These are phyloP conservation scores for Aspergillus bombycis DNA, from an alignment of 2,329 filamentous ascomycete species.

Conservation along the genomic window DNA sequence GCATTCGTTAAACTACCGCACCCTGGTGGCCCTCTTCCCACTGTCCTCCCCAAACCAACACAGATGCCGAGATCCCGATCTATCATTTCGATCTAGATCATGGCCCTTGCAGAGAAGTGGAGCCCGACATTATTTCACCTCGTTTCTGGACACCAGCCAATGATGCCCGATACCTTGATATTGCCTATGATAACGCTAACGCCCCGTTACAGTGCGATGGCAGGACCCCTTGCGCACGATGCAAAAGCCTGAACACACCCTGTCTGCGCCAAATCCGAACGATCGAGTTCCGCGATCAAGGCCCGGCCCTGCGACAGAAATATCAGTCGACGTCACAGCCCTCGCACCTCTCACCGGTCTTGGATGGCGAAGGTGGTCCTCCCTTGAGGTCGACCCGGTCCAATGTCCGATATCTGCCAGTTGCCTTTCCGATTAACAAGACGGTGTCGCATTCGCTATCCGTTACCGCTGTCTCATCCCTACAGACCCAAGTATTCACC, in stretches of 20 bases:
- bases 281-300: constrained; percentile 38
- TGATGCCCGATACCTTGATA: background rate
- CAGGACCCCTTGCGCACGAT: constrained; percentile 34
- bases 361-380: background rate
- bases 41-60: background rate
- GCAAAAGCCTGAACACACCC: constrained; percentile 29
- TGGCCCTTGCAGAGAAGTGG: constrained; percentile 4
- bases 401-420: constrained; percentile 5
- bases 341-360: background rate
- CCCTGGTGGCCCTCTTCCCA: constrained; percentile 1
- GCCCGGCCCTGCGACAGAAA: constrained; percentile 29
- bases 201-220: constrained; percentile 31
- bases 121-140: background rate
- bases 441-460: constrained; percentile 31
- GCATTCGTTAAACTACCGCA: background rate
- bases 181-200: background rate
- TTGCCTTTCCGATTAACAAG: constrained; percentile 27
- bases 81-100: background rate
- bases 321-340: constrained; percentile 20
- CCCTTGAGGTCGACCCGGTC: background rate
- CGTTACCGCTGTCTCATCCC: constrained; percentile 26
- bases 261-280: constrained; percentile 30
- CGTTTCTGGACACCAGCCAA: background rate
- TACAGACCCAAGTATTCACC: constrained; percentile 32
- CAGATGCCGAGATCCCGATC: background rate